Conservation (phyloP, 352 stramenopile genomes). For the Phytophthora brassicae region DNA sequence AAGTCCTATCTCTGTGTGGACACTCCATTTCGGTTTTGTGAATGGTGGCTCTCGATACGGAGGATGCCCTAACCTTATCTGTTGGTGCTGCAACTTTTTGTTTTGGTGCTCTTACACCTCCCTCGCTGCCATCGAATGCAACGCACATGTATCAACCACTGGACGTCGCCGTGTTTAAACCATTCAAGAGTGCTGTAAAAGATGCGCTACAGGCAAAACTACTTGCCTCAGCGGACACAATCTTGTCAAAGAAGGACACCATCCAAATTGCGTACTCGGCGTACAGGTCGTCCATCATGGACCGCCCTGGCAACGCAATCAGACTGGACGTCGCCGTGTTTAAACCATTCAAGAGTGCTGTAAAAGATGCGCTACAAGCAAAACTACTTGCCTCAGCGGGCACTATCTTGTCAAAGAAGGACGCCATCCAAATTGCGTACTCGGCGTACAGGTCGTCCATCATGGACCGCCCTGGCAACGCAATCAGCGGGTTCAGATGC, state of each 20-base stretch:
- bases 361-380: not conserved
- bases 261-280: conserved; percentile 12
- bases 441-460: conserved; percentile 3
- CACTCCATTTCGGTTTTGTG: too few species aligned
- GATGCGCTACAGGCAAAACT: conserved; percentile 1
- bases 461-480: not conserved
- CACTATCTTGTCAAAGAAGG: conserved; percentile 1
- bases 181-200: conserved; percentile 1
- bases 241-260: conserved; percentile 1
- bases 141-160: conserved; percentile 10
- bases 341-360: conserved; percentile 8
- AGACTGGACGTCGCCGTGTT: conserved; percentile 13
- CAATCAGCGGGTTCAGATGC: conserved; percentile 13
- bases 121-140: not conserved
- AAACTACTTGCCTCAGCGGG: not conserved
- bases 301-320: too few species aligned
- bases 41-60: too few species aligned
- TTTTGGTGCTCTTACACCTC: too few species aligned
- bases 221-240: not conserved
- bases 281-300: conserved; percentile 4
- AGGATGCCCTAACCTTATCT: too few species aligned
- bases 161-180: conserved; percentile 14
- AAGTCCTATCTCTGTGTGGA: too few species aligned
- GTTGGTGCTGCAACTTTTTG: too few species aligned
- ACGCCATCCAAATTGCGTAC: conserved; percentile 10